A percentile compares a stretch with the other conserved stretches of the same genome.
Evolutionary conservation across 192 early-diverging fungal species (phyloP).

Genomic region (Backusella australiensis): DNA sequence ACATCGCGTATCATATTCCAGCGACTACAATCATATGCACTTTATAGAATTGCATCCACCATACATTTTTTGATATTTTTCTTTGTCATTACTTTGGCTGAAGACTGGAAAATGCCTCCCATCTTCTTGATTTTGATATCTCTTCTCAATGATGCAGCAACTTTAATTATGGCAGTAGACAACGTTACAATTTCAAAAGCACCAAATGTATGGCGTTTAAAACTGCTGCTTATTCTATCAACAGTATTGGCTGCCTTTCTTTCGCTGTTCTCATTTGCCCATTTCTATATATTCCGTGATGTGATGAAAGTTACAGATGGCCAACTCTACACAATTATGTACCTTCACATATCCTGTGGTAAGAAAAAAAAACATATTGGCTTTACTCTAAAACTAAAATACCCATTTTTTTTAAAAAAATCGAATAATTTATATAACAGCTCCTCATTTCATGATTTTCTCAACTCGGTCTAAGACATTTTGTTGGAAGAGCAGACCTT

Average conservation of each 20-base stretch:
- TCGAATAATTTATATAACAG: conserved; percentile 8
- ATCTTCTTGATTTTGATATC: conserved; percentile 65
- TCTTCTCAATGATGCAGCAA: conserved; percentile 68
- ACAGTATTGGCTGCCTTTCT: conserved; percentile 58
- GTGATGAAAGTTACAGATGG: conserved; percentile 17
- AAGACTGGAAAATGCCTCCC: conserved; percentile 67
- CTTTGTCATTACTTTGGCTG: conserved; percentile 65
- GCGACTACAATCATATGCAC: conserved; percentile 65
- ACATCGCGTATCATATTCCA: conserved; percentile 73
- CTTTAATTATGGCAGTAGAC: conserved; percentile 74
- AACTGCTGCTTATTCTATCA: conserved; percentile 64
- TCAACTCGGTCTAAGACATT: conserved; percentile 62
- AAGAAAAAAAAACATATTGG: neutral
- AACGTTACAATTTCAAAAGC: conserved; percentile 60
- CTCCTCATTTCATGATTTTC: conserved; percentile 78
- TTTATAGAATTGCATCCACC: conserved; percentile 76
- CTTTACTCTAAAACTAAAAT: neutral
- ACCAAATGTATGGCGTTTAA: conserved; percentile 76
- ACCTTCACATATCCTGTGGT: conserved; percentile 68
- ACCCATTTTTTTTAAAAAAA: neutral
- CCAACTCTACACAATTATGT: conserved; percentile 66
- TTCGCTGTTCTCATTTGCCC: conserved; percentile 60
- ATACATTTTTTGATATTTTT: conserved; percentile 80
- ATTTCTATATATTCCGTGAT: conserved; percentile 60
- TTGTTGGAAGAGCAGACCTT: conserved; percentile 63